Base-by-base conservation (phyloP, 306 rosid genomes). In the Dryas octopetala region DNA sequence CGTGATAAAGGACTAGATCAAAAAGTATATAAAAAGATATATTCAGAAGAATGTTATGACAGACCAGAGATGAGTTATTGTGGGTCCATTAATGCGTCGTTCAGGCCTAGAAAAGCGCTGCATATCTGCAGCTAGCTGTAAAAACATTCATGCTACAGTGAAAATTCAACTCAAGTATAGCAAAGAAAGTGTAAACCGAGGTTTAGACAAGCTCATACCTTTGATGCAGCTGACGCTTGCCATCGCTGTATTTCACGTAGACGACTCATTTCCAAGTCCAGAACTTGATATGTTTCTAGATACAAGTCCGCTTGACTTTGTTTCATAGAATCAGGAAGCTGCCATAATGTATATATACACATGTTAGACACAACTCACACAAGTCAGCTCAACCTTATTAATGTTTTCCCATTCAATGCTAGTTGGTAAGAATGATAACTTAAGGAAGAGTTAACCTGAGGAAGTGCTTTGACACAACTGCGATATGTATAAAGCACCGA, bases 271-370 rank as follows among this genome's bases (percentile, higher is more conserved):
- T 95, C 98, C 96, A 95, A 87, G 86, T 91, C 98, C 80, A 95
- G 79, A 82, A 91, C 98, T 95, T 95, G 97, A 81, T 95, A 95
- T 6, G 98, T 95, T 83, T 91, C 97, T 82, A 91, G 78, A 82
- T 95, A 95, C 77, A 95, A 89, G 78, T 95, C 98, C 76, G 97
- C 93, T 90, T 95, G 98, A 82, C 93, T 95, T 87, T 95, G 98
- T 90, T 95, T 95, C 98, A 95, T 95, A 80, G 97, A 91, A 73
- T 95, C 98, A 5, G 98, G 98, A 76, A 95, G 96, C 98, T 95
- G 90, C 66, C 76, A 78, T 70, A 76, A 14, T 1, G 46, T 14
- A 71, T 32, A 28, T 15, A 13, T 4, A 16, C 16, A 38, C 65
- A 44, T 55, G 19, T 62, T 74, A 74, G 62, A 50, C 19, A 62